These are phyloP conservation scores for Neofusicoccum cordaticola DNA, from an alignment of 2,329 filamentous ascomycete species.

Conservation along the genomic window DNA sequence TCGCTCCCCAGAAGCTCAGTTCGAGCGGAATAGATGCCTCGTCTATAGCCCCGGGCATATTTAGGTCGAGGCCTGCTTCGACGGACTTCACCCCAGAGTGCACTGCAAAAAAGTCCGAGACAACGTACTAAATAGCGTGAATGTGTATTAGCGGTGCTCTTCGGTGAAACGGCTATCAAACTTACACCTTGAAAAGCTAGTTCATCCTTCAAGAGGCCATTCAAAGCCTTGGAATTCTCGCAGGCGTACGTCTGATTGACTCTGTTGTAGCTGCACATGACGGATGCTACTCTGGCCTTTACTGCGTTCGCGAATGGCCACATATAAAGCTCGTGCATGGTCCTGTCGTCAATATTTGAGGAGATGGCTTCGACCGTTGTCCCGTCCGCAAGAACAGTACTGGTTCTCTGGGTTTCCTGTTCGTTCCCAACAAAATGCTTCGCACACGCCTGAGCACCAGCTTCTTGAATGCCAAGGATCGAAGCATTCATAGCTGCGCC, in stretches of 20 bases:
- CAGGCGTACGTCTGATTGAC: constrained; percentile 39
- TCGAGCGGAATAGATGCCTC: too few species aligned
- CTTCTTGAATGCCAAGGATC: constrained; percentile 44
- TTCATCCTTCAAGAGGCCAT: constrained; percentile 26
- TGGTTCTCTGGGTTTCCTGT: constrained; percentile 56
- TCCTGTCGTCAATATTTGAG: constrained; percentile 69
- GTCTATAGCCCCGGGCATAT: too few species aligned
- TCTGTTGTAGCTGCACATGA: constrained; percentile 49
- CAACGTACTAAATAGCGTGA: too few species aligned
- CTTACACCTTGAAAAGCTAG: too few species aligned
- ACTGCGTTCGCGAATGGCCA: constrained; percentile 77
- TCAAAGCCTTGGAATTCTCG: constrained; percentile 45
- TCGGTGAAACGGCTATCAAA: too few species aligned
- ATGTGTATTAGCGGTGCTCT: too few species aligned
- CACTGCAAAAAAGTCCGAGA: too few species aligned
- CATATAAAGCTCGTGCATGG: constrained; percentile 71
- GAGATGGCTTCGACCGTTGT: constrained; percentile 40
- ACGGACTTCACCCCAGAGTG: too few species aligned
- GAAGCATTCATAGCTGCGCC: constrained; percentile 43
- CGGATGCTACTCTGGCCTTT: constrained; percentile 57
- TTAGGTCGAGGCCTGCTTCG: too few species aligned
- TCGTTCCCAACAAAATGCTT: constrained; percentile 62
- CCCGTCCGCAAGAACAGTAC: constrained; percentile 44
- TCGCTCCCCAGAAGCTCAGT: too few species aligned
- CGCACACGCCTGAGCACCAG: constrained; percentile 41